Evolutionary conservation across 2,329 filamentous ascomycete species (phyloP).

Genomic region (Aspergillus niger): DNA sequence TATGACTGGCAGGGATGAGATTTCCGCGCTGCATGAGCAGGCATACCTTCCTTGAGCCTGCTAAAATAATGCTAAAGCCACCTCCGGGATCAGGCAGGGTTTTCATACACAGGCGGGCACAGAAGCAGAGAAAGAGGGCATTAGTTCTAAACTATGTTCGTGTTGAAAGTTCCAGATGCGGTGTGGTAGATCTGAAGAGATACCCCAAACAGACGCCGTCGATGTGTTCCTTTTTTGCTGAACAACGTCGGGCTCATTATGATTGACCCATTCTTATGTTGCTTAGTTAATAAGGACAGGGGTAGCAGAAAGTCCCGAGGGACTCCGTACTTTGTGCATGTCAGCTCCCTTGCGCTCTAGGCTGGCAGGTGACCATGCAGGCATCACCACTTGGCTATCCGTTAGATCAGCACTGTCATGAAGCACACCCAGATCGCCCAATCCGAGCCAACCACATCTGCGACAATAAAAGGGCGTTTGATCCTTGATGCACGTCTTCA

Average conservation of each 20-base stretch:
- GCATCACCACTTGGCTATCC: not conserved
- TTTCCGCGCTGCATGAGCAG: not conserved
- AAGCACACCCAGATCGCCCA: not conserved
- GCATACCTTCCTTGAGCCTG: not conserved
- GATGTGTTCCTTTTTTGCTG: too few relatives aligned
- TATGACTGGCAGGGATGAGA: not conserved
- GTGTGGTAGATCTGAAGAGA: not conserved
- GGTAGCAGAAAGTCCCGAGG: not conserved
- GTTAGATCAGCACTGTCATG: slow-evolving; percentile 7
- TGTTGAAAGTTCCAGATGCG: not conserved
- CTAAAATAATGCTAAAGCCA: not conserved
- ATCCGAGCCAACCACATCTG: not conserved
- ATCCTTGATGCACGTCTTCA: not conserved
- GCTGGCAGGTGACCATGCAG: slow-evolving; percentile 9
- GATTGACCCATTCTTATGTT: not conserved
- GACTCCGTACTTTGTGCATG: not conserved
- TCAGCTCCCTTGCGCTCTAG: not conserved
- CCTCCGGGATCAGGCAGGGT: not conserved
- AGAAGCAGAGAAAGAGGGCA: not conserved
- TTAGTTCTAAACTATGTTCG: not conserved
- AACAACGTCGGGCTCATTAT: too few relatives aligned
- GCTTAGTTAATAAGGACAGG: not conserved
- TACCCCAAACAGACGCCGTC: too few relatives aligned
- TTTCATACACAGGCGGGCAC: not conserved
- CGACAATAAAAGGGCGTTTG: not conserved